These are phyloP conservation scores for Rhodomyrtus psidioides DNA, from an alignment of 441 rosid species.

Conservation along the genomic window DNA sequence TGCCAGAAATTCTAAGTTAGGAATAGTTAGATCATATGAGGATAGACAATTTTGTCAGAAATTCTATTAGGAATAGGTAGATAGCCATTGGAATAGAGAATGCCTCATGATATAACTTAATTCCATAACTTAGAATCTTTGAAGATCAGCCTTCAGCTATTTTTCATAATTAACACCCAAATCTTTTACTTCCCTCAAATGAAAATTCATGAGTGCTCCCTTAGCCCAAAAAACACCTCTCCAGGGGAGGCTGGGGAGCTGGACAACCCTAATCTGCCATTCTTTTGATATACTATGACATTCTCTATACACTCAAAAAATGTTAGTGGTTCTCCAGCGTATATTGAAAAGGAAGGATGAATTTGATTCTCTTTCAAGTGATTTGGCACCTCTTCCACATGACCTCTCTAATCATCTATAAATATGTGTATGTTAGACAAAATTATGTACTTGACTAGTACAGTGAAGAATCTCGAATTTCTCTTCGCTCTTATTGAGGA, in stretches of 20 bases:
- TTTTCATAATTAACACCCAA: neutral
- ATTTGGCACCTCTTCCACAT: neutral
- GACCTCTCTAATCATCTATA: neutral
- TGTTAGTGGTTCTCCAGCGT: neutral
- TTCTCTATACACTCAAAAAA: neutral
- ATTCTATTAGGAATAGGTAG: neutral
- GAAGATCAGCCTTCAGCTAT: neutral
- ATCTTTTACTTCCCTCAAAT: neutral
- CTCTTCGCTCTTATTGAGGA: neutral
- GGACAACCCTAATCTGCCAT: neutral
- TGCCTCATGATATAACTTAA: neutral
- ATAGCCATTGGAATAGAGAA: neutral
- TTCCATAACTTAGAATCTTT: neutral
- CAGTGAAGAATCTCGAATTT: neutral
- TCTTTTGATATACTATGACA: neutral
- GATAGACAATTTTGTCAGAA: neutral
- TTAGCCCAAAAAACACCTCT: neutral
- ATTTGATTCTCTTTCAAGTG: neutral
- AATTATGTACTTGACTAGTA: neutral
- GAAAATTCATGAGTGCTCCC: neutral
- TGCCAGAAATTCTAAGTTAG: neutral
- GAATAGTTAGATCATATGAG: neutral
- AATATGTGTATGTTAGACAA: neutral
- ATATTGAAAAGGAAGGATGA: neutral
- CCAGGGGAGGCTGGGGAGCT: neutral